A percentile compares a stretch with the other conserved stretches of the same genome.
These are phyloP conservation scores for Cyclotella kingstonii DNA, from an alignment of 108 stramenopile species.

Conservation along the genomic window DNA sequence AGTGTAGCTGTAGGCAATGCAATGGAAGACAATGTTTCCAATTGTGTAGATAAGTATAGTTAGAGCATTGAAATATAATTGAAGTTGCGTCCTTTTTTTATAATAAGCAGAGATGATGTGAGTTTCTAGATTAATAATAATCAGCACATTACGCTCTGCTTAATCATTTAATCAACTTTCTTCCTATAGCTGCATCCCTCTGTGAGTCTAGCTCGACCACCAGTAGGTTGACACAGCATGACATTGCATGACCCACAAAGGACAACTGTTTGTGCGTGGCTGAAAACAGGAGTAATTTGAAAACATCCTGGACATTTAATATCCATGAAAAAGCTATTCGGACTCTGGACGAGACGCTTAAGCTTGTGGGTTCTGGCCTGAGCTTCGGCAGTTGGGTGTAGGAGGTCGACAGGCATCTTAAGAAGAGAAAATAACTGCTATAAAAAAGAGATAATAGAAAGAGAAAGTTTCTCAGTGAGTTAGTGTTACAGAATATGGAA, in stretches of 20 bases:
- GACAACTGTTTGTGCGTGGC: conserved; percentile 96
- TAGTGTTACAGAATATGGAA: not conserved
- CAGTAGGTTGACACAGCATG: conserved; percentile 98
- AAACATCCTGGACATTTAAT: conserved; percentile 99
- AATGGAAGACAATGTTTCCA: too few relatives aligned
- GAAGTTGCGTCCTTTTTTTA: conserved; percentile 11
- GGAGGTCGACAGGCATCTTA: conserved; percentile 97
- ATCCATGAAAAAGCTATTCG: conserved; percentile 99
- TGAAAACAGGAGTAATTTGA: conserved; percentile 96
- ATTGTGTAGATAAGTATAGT: too few relatives aligned
- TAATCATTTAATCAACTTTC: conserved; percentile 92
- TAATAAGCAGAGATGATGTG: not conserved
- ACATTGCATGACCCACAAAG: conserved; percentile 96
- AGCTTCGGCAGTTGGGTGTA: conserved; percentile 88
- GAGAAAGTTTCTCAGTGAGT: too few relatives aligned
- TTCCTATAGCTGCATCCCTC: conserved; percentile 99
- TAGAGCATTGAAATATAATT: too few relatives aligned
- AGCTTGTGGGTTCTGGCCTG: conserved; percentile 98
- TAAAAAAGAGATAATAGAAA: not conserved
- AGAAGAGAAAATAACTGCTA: not conserved
- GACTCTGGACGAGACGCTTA: conserved; percentile 99
- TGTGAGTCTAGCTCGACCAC: conserved; percentile 96
- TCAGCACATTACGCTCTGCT: not conserved
- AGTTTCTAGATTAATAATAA: not conserved
- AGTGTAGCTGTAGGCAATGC: too few relatives aligned